A percentile compares a stretch with the other conserved stretches of the same genome.
These are phyloP conservation scores for Magnusiomyces paraingens DNA, from an alignment of 1,139 yeast genomes.

Conservation along the genomic window DNA sequence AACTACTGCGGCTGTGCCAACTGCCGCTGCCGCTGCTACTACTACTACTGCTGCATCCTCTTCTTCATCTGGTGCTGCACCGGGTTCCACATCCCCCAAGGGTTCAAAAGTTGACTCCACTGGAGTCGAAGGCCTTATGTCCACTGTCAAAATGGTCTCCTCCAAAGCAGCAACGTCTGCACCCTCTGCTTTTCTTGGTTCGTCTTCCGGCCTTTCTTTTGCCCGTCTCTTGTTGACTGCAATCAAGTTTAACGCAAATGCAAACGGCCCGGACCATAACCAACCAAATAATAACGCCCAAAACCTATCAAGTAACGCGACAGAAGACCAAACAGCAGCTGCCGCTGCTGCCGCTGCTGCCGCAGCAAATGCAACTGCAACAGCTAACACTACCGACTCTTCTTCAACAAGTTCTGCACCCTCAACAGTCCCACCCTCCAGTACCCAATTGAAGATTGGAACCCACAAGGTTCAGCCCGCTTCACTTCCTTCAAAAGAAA, in stretches of 20 bases:
- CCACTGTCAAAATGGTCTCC: constrained; percentile 27
- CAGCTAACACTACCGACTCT: constrained; percentile 12
- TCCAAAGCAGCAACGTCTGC: constrained; percentile 25
- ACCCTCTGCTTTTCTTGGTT: constrained; percentile 43
- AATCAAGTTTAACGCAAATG: constrained; percentile 49
- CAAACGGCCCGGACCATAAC: constrained; percentile 3
- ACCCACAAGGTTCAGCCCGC: constrained; percentile 38
- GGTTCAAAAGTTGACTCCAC: background rate
- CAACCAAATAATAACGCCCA: background rate
- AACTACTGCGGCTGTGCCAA: background rate
- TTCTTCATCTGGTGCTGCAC: too few relatives aligned
- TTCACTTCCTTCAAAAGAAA: constrained; percentile 58
- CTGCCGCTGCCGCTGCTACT: background rate
- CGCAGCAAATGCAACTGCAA: constrained; percentile 5
- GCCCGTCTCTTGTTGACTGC: constrained; percentile 74
- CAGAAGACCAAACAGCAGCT: constrained; percentile 4
- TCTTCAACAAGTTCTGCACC: background rate
- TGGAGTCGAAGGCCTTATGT: constrained; percentile 25
- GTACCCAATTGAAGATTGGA: background rate
- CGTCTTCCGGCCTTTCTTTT: constrained; percentile 60
- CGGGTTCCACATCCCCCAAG: background rate
- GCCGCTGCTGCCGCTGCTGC: constrained; percentile 11
- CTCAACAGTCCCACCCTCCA: too few relatives aligned
- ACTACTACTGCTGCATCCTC: background rate
- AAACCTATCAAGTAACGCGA: too few relatives aligned